Conservation (phyloP, 257 asterid genomes). For the Solanum ossicruentum region DNA sequence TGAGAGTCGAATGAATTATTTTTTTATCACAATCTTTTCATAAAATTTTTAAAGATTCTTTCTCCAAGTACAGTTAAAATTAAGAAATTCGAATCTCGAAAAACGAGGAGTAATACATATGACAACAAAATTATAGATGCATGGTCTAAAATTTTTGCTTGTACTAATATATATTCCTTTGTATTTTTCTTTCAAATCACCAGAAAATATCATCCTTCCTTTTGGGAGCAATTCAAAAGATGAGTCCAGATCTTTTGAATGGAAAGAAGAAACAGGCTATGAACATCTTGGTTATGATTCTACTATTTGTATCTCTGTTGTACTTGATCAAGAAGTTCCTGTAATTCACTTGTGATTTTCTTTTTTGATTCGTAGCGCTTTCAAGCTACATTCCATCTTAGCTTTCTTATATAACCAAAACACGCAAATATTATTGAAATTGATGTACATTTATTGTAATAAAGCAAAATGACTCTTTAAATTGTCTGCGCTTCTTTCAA, state of each 20-base stretch:
- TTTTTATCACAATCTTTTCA: no score
- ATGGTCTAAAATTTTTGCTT: background rate
- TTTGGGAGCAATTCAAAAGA: slow-evolving; percentile 23
- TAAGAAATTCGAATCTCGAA: background rate
- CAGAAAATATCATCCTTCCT: slow-evolving; percentile 28
- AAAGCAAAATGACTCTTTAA: no score
- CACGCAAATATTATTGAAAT: no score
- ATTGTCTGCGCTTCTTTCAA: no score
- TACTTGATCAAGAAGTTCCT: background rate
- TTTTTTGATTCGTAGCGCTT: background rate
- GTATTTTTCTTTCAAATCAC: background rate
- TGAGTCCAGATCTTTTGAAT: slow-evolving; percentile 8
- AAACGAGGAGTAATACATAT: background rate
- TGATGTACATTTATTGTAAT: no score
- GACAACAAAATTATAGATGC: background rate
- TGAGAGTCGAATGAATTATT: no score
- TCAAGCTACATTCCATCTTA: no score
- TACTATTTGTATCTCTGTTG: slow-evolving; percentile 10
- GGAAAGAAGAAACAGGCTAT: slow-evolving; percentile 8
- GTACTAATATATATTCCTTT: background rate
- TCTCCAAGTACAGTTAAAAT: no score
- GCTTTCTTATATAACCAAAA: no score
- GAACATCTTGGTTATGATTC: slow-evolving; percentile 8
- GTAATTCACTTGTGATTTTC: background rate
- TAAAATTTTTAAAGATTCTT: no score